phyloP scores from a whole-genome alignment of 176 grass and related monocot species.

The Pharus latifolius region DNA sequence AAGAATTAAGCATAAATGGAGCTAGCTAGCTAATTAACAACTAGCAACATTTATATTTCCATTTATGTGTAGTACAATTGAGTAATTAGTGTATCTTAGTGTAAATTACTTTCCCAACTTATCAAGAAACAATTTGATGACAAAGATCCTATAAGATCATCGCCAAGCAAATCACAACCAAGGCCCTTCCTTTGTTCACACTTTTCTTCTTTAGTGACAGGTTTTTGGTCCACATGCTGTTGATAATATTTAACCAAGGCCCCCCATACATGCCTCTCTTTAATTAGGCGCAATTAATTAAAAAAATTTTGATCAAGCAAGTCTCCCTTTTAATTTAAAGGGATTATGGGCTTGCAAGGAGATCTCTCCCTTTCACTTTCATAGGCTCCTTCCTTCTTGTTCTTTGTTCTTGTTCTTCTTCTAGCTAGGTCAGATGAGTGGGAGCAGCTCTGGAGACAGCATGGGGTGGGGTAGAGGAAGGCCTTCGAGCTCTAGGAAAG shows the following conservation, averaged over 20 bases:
- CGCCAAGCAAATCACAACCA: not conserved
- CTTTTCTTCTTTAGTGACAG: not conserved
- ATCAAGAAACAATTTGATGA: not conserved
- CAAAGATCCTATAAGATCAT: slow-evolving; percentile 11
- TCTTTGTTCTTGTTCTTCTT: slow-evolving; percentile 15
- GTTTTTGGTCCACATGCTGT: slow-evolving; percentile 12
- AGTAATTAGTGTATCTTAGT: not conserved
- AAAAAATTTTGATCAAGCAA: too few relatives aligned
- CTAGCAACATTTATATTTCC: not conserved
- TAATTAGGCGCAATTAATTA: too few relatives aligned
- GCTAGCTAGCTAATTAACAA: not conserved
- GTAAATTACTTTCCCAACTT: not conserved
- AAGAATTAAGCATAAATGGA: not conserved
- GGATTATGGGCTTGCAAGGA: slow-evolving; percentile 22
- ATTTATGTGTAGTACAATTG: not conserved
- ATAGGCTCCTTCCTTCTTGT: slow-evolving; percentile 25
- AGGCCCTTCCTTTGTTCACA: not conserved
- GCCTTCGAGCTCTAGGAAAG: slow-evolving; percentile 31
- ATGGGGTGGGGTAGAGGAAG: slow-evolving; percentile 50
- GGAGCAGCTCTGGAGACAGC: slow-evolving; percentile 39
- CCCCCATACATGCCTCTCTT: not conserved
- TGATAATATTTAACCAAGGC: not conserved
- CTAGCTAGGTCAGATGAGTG: slow-evolving; percentile 42
- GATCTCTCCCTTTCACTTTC: slow-evolving; percentile 67
- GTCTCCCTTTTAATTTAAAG: slow-evolving; percentile 23